Evolutionary conservation across 805 yeast species (phyloP), one percentile per base, ranked within the genome.

Genomic region (Priceomyces carsonii): DNA sequence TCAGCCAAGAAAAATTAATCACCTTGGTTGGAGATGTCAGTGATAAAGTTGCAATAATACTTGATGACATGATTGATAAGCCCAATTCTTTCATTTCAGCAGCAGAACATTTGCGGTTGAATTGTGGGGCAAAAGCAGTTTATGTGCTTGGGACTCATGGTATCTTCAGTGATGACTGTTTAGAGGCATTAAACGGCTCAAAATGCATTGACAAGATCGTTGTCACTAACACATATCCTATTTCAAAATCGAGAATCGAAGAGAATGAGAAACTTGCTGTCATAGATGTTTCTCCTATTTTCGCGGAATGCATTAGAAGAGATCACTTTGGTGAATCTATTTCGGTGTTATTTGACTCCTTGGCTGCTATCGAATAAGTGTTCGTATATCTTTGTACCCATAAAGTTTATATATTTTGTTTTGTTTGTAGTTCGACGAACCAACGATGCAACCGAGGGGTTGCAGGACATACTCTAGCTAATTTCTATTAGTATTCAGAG

Each of bases 261-360:
- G 72, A 69, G 32, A 73, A 82, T 44, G 68, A 77, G 40, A 93
- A 93, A 62, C 72, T 93, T 50, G 80, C 80, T 10, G 84, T 88
- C 32, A 89, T 93, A 51, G 99, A 93, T 55, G 95, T 93, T 32
- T 85, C 96, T 42, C 85, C 95, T 13, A 89, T 93, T 35, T 85
- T 93, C 56, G 98, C 98, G 22, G 99, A 93, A 70, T 93, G 98
- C 64, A 91, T 93, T 43, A 82, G 99, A 69, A 85, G 99, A 70
- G 96, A 93, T 59, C 99, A 93, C 62, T 90, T 91, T 53, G 99
- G 99, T 60, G 98, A 91, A 69, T 84, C 95, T 51, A 90, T 91
- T 43, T 86, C 96, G 26, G 95, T 90, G 14, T 69, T 90, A 51
- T 90, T 91, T 59, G 96, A 90, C 61, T 88, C 95, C 32, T 73